Conservation (phyloP, 371 early-diverging fungal genomes). For the Synchytrium microbalum region DNA sequence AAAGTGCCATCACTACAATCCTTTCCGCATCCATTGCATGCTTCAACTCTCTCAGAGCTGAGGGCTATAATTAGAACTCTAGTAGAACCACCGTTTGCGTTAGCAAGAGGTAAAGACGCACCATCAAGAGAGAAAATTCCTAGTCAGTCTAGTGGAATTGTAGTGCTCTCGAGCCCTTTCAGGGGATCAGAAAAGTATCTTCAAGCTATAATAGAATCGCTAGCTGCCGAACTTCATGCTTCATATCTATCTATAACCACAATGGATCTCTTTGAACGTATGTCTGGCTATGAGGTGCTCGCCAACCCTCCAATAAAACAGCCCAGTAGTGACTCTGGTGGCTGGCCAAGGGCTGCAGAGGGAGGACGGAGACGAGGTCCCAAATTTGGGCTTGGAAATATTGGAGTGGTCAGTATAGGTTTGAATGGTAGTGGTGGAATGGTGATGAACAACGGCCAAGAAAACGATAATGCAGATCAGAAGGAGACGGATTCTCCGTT, state of each 20-base stretch:
- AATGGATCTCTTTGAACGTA: conserved; percentile 16
- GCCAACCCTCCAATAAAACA: conserved; percentile 8
- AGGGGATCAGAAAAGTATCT: conserved; percentile 17
- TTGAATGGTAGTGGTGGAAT: not conserved
- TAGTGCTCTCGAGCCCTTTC: conserved; percentile 18
- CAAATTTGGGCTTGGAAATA: not conserved
- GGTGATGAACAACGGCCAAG: conserved; percentile 3
- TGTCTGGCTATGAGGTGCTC: conserved; percentile 15
- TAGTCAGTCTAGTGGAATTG: conserved; percentile 8
- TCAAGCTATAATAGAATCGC: not conserved
- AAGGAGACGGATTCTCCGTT: conserved; percentile 6
- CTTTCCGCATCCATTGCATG: conserved; percentile 7
- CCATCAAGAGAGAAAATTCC: not conserved
- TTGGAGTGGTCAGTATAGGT: not conserved
- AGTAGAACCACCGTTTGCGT: too few species aligned
- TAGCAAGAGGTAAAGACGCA: too few species aligned
- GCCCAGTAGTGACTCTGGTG: not conserved
- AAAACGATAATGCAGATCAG: not conserved
- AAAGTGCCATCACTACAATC: not conserved
- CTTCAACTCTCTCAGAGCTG: conserved; percentile 1
- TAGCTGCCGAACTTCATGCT: not conserved
- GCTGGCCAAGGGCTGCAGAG: too few species aligned
- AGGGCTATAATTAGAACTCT: conserved; percentile 4
- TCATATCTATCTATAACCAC: conserved; percentile 1
- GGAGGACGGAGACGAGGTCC: not conserved